phyloP scores from a whole-genome alignment of 1,284 basidiomycete genomes.

The Porphyrellus sp. region DNA sequence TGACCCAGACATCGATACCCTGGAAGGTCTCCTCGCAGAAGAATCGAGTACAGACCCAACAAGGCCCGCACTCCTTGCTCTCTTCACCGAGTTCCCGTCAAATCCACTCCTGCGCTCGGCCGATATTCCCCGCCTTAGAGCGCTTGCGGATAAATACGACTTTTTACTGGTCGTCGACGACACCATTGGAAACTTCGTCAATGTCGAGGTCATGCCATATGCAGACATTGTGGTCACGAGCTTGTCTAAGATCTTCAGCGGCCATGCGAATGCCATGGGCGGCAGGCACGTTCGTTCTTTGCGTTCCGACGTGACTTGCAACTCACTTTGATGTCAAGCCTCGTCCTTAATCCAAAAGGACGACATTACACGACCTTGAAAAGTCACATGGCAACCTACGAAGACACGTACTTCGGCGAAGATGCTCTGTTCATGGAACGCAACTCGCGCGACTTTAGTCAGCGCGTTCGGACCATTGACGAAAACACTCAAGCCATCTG shows the following conservation, averaged over 20 bases:
- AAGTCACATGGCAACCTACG: conserved; percentile 62
- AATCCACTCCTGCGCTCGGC: conserved; percentile 90
- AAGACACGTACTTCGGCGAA: conserved; percentile 88
- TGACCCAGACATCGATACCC: conserved; percentile 70
- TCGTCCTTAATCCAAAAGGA: conserved; percentile 83
- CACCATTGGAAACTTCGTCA: conserved; percentile 94
- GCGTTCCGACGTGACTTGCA: background rate
- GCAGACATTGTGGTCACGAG: conserved; percentile 95
- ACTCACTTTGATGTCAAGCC: conserved; percentile 34
- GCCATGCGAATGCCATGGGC: conserved; percentile 96
- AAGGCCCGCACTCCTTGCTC: conserved; percentile 53
- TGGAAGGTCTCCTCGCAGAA: conserved; percentile 64
- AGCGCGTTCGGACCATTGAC: conserved; percentile 78
- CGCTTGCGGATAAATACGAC: conserved; percentile 83
- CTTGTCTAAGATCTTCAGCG: conserved; percentile 94
- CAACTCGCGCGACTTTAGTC: conserved; percentile 90
- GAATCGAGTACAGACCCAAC: conserved; percentile 40
- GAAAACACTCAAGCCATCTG: conserved; percentile 81
- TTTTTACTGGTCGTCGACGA: conserved; percentile 94
- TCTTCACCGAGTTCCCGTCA: conserved; percentile 91
- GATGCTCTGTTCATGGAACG: conserved; percentile 98
- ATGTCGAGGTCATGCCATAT: conserved; percentile 88
- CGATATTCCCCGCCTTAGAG: conserved; percentile 74
- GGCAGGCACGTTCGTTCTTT: conserved; percentile 65
- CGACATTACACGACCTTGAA: conserved; percentile 69